These are phyloP conservation scores for Hebeloma cylindrosporum DNA, from an alignment of 768 basidiomycete genomes.

Conservation along the genomic window DNA sequence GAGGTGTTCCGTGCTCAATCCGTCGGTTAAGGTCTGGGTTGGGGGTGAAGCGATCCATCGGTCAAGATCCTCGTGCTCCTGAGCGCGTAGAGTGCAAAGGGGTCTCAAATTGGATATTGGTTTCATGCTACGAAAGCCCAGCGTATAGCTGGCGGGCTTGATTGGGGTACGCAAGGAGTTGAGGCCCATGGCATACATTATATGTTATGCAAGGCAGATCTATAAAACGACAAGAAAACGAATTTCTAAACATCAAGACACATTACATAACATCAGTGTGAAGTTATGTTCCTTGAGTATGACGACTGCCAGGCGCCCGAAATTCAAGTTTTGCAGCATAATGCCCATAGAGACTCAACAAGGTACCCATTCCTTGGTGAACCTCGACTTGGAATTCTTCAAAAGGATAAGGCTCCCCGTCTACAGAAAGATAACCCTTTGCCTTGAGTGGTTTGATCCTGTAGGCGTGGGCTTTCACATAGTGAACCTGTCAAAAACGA, in stretches of 20 bases:
- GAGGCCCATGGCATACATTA: too few relatives aligned
- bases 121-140: too few relatives aligned
- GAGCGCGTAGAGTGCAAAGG: too few relatives aligned
- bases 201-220: too few relatives aligned
- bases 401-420: slow-evolving; percentile 78
- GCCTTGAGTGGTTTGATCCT: slow-evolving; percentile 59
- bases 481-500: slow-evolving; percentile 50
- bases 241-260: too few relatives aligned
- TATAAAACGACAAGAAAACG: too few relatives aligned
- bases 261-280: too few relatives aligned
- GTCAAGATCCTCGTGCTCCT: slow-evolving; percentile 37
- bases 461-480: slow-evolving; percentile 74
- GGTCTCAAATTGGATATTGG: too few relatives aligned
- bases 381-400: slow-evolving; percentile 78
- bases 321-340: slow-evolving; percentile 58
- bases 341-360: slow-evolving; percentile 61
- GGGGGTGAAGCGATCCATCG: slow-evolving; percentile 54
- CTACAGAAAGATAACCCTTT: slow-evolving; percentile 63
- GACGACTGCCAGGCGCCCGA: slow-evolving; percentile 11
- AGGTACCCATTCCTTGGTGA: slow-evolving; percentile 61
- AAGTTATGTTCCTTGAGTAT: slow-evolving; percentile 2
- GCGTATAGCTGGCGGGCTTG: too few relatives aligned
- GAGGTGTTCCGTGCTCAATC: slow-evolving; percentile 54
- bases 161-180: too few relatives aligned
- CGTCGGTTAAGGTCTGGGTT: slow-evolving; percentile 45